These are phyloP conservation scores for Rhodotorula graminis DNA, from an alignment of 768 basidiomycete genomes.

Conservation along the genomic window DNA sequence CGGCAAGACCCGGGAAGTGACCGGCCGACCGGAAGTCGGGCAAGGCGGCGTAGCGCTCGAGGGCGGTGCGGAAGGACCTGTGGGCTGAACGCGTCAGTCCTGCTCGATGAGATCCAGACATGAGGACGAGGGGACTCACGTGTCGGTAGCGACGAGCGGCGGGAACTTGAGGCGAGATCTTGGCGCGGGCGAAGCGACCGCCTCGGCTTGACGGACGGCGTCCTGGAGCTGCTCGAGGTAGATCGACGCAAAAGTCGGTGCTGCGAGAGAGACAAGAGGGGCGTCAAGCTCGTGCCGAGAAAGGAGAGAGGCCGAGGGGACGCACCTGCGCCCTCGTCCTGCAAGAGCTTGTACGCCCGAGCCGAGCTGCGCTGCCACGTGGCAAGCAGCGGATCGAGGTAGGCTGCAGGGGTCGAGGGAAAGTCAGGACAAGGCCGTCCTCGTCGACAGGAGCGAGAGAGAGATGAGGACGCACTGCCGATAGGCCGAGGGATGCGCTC, in stretches of 20 bases:
- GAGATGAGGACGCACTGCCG: background rate
- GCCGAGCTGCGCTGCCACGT: constrained; percentile 7
- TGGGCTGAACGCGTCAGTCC: background rate
- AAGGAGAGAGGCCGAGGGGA: background rate
- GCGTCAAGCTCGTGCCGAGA: background rate
- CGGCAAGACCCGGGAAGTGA: constrained; percentile 11
- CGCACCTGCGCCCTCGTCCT: background rate
- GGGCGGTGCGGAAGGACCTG: constrained; percentile 8
- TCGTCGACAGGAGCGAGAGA: too few species aligned
- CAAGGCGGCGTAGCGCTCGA: background rate
- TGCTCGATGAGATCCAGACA: rapidly evolving
- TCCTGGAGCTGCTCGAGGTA: background rate
- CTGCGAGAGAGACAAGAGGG: background rate
- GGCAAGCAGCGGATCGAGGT: background rate
- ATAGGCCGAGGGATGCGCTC: constrained; percentile 1
- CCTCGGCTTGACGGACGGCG: constrained; percentile 1
- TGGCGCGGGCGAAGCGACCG: background rate
- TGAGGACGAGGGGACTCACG: background rate
- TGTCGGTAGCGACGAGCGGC: background rate
- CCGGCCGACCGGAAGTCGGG: background rate
- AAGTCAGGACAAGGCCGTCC: background rate
- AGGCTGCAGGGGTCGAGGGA: background rate
- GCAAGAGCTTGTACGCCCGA: background rate
- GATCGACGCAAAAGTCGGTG: background rate
- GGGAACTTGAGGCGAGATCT: background rate